These are phyloP conservation scores for Colletotrichum sp. DNA, from an alignment of 2,329 filamentous ascomycete species.

Conservation along the genomic window DNA sequence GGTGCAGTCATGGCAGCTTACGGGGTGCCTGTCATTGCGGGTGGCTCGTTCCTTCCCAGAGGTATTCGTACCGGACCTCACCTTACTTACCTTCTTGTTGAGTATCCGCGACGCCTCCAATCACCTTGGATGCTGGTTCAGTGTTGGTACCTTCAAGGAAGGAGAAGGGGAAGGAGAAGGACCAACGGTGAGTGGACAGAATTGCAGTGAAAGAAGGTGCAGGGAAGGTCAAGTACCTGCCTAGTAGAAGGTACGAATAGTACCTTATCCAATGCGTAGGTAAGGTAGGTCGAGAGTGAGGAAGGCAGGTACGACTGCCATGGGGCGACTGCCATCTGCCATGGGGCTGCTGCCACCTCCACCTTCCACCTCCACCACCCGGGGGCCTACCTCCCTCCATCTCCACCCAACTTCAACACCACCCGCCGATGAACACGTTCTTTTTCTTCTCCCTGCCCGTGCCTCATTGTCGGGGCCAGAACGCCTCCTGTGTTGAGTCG, in stretches of 20 bases:
- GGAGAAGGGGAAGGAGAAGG: no score
- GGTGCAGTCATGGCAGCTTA: background rate
- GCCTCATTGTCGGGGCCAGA: constrained; percentile 8
- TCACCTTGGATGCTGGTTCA: no score
- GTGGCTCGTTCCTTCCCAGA: background rate
- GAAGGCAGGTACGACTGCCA: background rate
- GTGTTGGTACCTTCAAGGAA: no score
- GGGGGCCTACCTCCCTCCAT: background rate
- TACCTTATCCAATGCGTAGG: no score
- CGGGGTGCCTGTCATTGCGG: background rate
- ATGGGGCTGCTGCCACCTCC: background rate
- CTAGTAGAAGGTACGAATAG: background rate
- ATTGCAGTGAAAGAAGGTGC: no score
- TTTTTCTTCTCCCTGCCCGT: constrained; percentile 1
- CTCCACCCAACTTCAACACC: background rate
- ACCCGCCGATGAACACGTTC: background rate
- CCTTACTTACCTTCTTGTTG: no score
- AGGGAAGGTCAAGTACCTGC: background rate
- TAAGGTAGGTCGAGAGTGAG: background rate
- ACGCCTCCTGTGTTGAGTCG: constrained; percentile 12
- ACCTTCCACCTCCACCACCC: background rate
- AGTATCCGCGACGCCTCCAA: no score
- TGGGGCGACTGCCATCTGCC: no score
- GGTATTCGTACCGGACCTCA: background rate
- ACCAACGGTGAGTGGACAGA: no score